These are phyloP conservation scores for Termitomyces sp. DNA, from an alignment of 768 basidiomycete genomes.

Conservation along the genomic window DNA sequence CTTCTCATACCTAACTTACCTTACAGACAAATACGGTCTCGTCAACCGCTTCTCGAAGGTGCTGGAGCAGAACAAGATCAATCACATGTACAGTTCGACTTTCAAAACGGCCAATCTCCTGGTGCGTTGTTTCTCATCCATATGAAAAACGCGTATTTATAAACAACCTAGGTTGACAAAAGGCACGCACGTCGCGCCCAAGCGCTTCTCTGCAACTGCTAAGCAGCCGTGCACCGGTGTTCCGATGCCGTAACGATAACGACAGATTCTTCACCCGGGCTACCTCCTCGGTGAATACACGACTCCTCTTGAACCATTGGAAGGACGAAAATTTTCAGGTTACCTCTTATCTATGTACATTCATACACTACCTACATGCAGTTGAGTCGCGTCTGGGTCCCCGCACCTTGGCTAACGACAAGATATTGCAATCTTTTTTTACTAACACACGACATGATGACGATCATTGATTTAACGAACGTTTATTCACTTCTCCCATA, in stretches of 20 bases:
- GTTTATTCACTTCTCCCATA: not conserved
- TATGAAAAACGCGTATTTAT: not conserved
- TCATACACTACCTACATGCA: not conserved
- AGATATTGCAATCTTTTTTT: not conserved
- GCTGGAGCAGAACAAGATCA: constrained; percentile 70
- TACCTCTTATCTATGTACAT: not conserved
- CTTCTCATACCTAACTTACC: constrained; percentile 4
- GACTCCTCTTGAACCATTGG: not conserved
- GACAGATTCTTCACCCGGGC: constrained; percentile 3
- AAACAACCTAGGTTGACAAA: constrained; percentile 49
- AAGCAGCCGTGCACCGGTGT: constrained; percentile 18
- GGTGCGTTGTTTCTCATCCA: constrained; percentile 35
- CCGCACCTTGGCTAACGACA: not conserved
- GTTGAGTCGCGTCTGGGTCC: not conserved
- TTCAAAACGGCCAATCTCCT: constrained; percentile 80
- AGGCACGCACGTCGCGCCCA: constrained; percentile 55
- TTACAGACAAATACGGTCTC: constrained; percentile 71
- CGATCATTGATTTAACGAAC: not conserved
- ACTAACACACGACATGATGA: not conserved
- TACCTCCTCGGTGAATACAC: constrained; percentile 8
- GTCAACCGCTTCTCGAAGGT: constrained; percentile 76
- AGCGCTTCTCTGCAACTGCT: constrained; percentile 58
- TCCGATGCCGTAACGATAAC: constrained; percentile 7
- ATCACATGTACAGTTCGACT: constrained; percentile 86
- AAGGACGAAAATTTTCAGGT: not conserved